A percentile compares a stretch with the other conserved stretches of the same genome.
phyloP scores from a whole-genome alignment of 768 basidiomycete species.

The Boletus insuetus region DNA sequence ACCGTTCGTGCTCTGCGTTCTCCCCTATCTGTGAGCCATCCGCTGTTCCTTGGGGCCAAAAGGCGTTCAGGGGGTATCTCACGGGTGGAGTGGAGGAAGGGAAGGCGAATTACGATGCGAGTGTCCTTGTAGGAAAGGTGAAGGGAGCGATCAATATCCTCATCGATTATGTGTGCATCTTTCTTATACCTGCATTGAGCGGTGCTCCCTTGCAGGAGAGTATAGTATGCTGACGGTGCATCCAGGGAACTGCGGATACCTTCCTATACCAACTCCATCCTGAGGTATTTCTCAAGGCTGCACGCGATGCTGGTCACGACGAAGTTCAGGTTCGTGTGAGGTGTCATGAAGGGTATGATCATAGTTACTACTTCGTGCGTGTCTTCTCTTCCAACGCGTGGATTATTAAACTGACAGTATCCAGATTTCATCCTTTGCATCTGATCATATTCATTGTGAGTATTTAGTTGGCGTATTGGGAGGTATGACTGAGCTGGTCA shows the following conservation, averaged over 20 bases:
- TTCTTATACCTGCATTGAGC: background rate
- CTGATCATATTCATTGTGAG: constrained; percentile 88
- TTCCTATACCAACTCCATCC: constrained; percentile 90
- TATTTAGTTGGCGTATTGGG: constrained; percentile 7
- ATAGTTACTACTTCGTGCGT: constrained; percentile 84
- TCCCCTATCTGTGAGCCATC: constrained; percentile 84
- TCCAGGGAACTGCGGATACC: constrained; percentile 74
- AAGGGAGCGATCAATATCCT: constrained; percentile 73
- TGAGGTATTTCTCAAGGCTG: constrained; percentile 80
- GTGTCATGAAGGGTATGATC: constrained; percentile 82
- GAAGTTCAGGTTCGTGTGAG: constrained; percentile 76
- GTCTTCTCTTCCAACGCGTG: background rate
- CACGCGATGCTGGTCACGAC: constrained; percentile 68
- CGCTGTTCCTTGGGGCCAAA: constrained; percentile 86
- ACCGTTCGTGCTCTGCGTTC: constrained; percentile 88
- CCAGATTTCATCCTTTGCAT: constrained; percentile 86
- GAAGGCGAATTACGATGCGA: constrained; percentile 73
- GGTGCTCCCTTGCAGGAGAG: background rate
- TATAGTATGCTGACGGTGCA: background rate
- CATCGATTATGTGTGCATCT: constrained; percentile 73
- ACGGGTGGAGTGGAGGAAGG: constrained; percentile 76
- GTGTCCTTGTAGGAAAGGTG: constrained; percentile 66
- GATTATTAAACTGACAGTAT: background rate
- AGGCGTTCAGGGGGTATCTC: constrained; percentile 87
- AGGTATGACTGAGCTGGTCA: constrained; percentile 8